Evolutionary conservation across 2,329 filamentous ascomycete species (phyloP), one percentile per base, ranked within the genome.

Genomic region (Penicillium sp.): DNA sequence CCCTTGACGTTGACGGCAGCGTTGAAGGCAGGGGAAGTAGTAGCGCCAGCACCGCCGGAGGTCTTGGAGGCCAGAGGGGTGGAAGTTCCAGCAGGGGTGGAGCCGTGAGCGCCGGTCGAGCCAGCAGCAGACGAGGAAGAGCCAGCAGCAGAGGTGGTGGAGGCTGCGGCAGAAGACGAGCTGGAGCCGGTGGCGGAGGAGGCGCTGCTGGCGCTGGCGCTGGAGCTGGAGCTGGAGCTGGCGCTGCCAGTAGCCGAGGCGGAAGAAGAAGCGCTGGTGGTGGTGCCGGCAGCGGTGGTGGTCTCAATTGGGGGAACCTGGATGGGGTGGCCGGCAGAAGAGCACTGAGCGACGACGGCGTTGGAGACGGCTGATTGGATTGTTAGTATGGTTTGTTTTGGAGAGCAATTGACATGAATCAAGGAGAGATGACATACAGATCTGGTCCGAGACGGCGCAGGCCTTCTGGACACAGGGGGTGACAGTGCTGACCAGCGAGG

Each of bases 381-480:
- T 16, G 13, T 57, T 25, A 30, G 11, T 16, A 25, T 25, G 14
- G 13, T 16, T 14, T 26, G 6, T 5, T 1, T 26, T 16, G 6
- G 2, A 2, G 3, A 1, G 3, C n/a, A 14, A 16, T 19, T 3
- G 10, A 13, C 6, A 10, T 8, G n/a, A 30, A 22, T 22, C 19
- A 22, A 22, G 4, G 6, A 25, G 10, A 4, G n/a, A 4, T 35
- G 26, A 69, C 73, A 10, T 71, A 78, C 77, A 64, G 42, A 70
- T 69, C 65, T 79, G 77, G 63, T 81, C 80, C 0, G 66, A 61
- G 19, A 71, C 43, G 6, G 64, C 64, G 71, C 82, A 83, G 22
- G 75, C 74, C 38, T 71, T 68, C 69, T 81, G 56, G 30, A 83
- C 80, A 61, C 82, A 84, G 46, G 82, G 82, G 59, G 76, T 77